phyloP scores from a whole-genome alignment of 1,284 basidiomycete genomes.

The Pseudozyma sp. region DNA sequence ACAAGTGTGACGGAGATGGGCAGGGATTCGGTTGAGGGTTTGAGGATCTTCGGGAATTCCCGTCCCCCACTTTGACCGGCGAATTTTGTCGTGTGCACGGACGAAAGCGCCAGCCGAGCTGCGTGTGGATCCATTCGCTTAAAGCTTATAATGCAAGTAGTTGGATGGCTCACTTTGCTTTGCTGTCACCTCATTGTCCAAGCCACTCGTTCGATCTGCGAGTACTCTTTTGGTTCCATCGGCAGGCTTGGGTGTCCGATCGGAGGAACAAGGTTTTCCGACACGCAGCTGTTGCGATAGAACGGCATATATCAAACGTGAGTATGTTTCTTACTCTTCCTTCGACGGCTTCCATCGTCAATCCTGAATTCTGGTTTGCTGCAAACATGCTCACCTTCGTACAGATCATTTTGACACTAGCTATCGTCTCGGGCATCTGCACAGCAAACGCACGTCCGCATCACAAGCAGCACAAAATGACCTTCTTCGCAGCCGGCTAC shows the following conservation, averaged over 20 bases:
- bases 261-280: too few relatives aligned
- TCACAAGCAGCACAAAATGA: slow-evolving; percentile 13
- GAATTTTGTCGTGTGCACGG: background rate
- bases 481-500: slow-evolving; percentile 35
- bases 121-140: background rate
- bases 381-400: slow-evolving; percentile 2
- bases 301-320: too few relatives aligned
- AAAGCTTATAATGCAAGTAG: too few relatives aligned
- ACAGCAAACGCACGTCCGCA: background rate
- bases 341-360: too few relatives aligned
- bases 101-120: background rate
- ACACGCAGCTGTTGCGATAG: too few relatives aligned
- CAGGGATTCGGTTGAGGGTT: background rate
- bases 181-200: background rate
- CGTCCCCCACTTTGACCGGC: slow-evolving; percentile 8
- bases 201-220: too few relatives aligned
- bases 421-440: background rate
- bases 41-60: background rate
- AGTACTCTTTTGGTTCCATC: too few relatives aligned
- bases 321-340: too few relatives aligned
- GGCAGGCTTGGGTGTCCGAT: too few relatives aligned
- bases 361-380: too few relatives aligned
- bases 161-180: too few relatives aligned
- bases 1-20: too few relatives aligned
- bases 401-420: background rate